Conservation (phyloP, 2,329 filamentous ascomycete species). For the Diaporthe amygdali region DNA sequence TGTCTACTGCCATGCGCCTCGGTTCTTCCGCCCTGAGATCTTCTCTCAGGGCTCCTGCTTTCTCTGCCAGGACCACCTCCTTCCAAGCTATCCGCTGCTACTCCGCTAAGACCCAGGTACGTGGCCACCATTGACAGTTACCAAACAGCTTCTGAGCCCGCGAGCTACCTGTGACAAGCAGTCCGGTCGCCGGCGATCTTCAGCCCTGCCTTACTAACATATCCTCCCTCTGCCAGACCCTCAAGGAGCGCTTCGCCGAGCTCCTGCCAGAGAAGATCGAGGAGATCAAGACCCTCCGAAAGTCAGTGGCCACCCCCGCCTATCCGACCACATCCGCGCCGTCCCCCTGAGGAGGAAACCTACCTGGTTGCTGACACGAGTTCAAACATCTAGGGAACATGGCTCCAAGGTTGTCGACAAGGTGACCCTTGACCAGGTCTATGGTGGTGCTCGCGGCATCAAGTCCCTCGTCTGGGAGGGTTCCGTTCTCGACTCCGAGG, state of each 20-base stretch:
- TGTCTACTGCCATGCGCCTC: constrained; percentile 85
- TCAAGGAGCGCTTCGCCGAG: constrained; percentile 98
- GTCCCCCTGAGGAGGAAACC: constrained; percentile 1
- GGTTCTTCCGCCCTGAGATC: constrained; percentile 83
- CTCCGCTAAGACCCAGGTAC: constrained; percentile 89
- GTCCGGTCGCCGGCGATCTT: neutral
- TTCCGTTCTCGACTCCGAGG: constrained; percentile 96
- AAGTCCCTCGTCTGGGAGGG: constrained; percentile 99
- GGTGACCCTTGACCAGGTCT: constrained; percentile 99
- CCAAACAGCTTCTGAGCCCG: neutral
- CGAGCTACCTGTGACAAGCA: neutral
- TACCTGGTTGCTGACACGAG: constrained; percentile 31
- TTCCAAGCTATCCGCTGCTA: constrained; percentile 90
- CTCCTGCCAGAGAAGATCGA: constrained; percentile 96
- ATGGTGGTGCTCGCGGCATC: constrained; percentile 98
- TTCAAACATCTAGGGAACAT: constrained; percentile 70
- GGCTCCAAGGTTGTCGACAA: constrained; percentile 95
- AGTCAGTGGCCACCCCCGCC: constrained; percentile 63
- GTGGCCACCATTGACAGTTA: constrained; percentile 28
- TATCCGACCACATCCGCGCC: constrained; percentile 21
- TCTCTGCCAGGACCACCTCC: constrained; percentile 71
- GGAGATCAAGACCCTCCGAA: constrained; percentile 95
- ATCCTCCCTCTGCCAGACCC: constrained; percentile 62
- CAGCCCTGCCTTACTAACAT: constrained; percentile 30
- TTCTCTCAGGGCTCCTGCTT: constrained; percentile 69